Conservation (phyloP, 495 filamentous ascomycete species). For the Lophiostoma macrostomum region DNA sequence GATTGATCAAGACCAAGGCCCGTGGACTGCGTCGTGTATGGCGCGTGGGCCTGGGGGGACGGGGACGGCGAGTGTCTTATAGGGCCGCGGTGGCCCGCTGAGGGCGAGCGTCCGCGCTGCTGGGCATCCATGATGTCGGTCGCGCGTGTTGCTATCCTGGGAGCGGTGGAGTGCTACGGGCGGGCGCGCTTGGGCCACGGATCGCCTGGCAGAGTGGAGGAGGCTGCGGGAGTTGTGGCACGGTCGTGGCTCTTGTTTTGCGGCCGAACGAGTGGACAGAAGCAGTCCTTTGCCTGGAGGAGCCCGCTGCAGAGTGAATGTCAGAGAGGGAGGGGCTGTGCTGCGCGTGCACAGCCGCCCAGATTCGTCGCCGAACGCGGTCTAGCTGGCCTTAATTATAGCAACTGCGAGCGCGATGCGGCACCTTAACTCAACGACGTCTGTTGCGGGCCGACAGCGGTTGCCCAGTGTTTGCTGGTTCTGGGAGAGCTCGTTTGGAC, state of each 20-base stretch:
- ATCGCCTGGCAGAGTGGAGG: constrained; percentile 17
- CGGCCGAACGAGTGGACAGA: not conserved
- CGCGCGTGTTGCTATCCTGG: constrained; percentile 32
- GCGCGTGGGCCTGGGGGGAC: constrained; percentile 38
- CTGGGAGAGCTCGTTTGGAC: not conserved
- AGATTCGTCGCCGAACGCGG: not conserved
- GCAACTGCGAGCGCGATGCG: not conserved
- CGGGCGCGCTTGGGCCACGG: constrained; percentile 14
- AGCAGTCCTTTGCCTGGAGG: too few species aligned
- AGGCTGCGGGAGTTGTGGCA: constrained; percentile 15
- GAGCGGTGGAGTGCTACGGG: constrained; percentile 7
- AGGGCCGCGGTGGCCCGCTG: constrained; percentile 33
- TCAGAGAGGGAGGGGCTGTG: too few species aligned
- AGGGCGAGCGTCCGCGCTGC: constrained; percentile 38
- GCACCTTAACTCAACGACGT: too few species aligned
- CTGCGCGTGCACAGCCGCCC: too few species aligned
- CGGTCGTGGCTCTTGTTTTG: not conserved
- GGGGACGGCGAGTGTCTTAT: constrained; percentile 42
- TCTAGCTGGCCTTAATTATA: not conserved
- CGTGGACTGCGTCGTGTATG: constrained; percentile 18
- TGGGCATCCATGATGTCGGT: constrained; percentile 38
- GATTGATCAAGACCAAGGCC: constrained; percentile 34
- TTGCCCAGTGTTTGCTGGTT: constrained; percentile 2
- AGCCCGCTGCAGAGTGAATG: too few species aligned
- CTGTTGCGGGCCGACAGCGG: constrained; percentile 13